Evolutionary conservation across 2,329 filamentous ascomycete species (phyloP).

Genomic region (Ustulina deusta): DNA sequence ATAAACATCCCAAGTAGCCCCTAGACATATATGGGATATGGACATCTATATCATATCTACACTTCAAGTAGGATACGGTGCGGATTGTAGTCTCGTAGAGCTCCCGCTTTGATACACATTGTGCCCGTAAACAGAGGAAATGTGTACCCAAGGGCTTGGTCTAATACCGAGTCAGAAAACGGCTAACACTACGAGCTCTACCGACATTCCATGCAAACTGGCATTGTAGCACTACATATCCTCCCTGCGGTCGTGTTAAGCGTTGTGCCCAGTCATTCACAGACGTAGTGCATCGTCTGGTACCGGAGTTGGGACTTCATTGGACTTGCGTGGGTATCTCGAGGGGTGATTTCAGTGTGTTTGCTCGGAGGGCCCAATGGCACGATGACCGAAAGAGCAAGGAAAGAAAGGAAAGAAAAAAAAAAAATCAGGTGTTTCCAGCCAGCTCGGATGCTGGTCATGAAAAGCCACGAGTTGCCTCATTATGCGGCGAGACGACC

Average conservation of each 20-base stretch:
- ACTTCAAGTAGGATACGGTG: not conserved
- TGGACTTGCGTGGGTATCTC: constrained; percentile 37
- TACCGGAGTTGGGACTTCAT: constrained; percentile 32
- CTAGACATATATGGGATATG: constrained; percentile 7
- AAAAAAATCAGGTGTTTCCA: constrained; percentile 23
- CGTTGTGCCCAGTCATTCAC: constrained; percentile 35
- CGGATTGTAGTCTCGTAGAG: not conserved
- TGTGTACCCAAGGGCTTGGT: constrained; percentile 10
- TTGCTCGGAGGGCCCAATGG: constrained; percentile 28
- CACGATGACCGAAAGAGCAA: constrained; percentile 4
- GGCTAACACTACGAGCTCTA: constrained; percentile 27
- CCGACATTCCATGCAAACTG: constrained; percentile 34
- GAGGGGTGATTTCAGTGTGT: constrained; percentile 25
- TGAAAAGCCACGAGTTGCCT: constrained; percentile 38
- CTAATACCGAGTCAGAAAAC: constrained; percentile 27
- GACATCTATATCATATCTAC: constrained; percentile 22
- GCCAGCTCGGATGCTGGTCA: constrained; percentile 22
- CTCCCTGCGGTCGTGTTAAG: constrained; percentile 35
- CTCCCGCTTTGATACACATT: constrained; percentile 9
- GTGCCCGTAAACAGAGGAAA: constrained; percentile 15
- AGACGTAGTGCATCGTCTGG: constrained; percentile 35
- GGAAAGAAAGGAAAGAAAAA: too few species aligned
- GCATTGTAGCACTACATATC: constrained; percentile 40
- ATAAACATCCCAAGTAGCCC: constrained; percentile 21
- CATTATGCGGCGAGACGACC: constrained; percentile 29